Evolutionary conservation across 495 filamentous ascomycete species (phyloP).

Genomic region (Penicillium steckii): DNA sequence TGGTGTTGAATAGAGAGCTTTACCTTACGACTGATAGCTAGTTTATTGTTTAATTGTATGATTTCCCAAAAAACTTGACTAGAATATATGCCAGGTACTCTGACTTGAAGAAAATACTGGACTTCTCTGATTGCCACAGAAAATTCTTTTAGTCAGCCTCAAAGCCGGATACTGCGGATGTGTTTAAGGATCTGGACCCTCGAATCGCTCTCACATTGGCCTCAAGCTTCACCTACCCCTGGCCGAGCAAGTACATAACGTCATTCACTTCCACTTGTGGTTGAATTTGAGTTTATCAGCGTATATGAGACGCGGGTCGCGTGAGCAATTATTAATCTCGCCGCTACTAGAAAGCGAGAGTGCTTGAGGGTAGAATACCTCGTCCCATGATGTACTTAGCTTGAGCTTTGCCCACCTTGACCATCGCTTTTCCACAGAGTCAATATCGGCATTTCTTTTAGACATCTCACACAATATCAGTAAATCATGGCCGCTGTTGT

Average conservation of each 20-base stretch:
- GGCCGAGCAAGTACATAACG: slow-evolving; percentile 5
- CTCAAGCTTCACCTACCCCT: slow-evolving; percentile 9
- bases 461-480: background rate
- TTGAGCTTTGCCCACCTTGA: background rate
- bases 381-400: background rate
- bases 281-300: background rate
- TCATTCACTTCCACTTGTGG: background rate
- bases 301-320: background rate
- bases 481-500: background rate
- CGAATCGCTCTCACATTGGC: slow-evolving; percentile 1
- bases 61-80: too few relatives aligned
- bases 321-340: background rate
- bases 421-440: background rate
- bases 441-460: background rate
- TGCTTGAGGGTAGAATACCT: background rate
- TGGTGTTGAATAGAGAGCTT: too few relatives aligned
- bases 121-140: background rate
- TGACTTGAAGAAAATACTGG: background rate
- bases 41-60: too few relatives aligned
- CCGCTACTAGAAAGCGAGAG: background rate
- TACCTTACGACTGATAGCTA: too few relatives aligned
- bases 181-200: slow-evolving; percentile 7
- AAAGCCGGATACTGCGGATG: background rate
- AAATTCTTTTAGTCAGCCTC: background rate
- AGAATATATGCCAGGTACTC: too few relatives aligned